Base-by-base conservation (phyloP, 306 rosid species). In the Rosa multiflora region DNA sequence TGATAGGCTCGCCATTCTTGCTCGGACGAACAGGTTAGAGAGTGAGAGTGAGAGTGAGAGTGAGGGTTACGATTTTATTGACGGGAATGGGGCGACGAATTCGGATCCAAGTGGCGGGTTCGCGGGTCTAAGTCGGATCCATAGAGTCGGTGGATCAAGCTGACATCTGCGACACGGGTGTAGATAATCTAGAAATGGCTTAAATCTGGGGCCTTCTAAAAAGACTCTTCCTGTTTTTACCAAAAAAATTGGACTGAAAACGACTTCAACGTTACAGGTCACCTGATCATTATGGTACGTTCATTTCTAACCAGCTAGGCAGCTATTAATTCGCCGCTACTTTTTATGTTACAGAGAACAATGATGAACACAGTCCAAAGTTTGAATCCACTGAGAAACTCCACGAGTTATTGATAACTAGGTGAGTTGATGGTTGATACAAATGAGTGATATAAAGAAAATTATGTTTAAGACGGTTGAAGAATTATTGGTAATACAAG, bases 1-100 rank as follows among this genome's bases (percentile, higher is more conserved):
- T 37, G 85, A 71, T 6, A 76, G 75, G 61, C 46, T 81, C 46
- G 73, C 87, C 87, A 86, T 86, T 83, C 73, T 58, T 61, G 48
- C 51, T 18, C 6, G 15, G 43, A n/a, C 0, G n/a, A 13, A 18
- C 21, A 48, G 4, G 11, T 10, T 6, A 37, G 5, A 67, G 44
- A 20, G 1, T 5, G 39, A 2, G 77, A 58, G 2, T 5, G 40
- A 21, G 44, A 20, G 1, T 5, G 39, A 2, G 77, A 58, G 2
- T 5, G 40, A 21, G 12, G 18, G 21, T 39, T 37, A 4, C 3
- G 56, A 1, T 13, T 47, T 48, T 71, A 23, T 71, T 70, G 6
- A 10, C 51, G 29, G 29, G 48, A 2, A 23, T 39, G 15, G 4
- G 77, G 69, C 69, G 12, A 74, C 32, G 14, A 64, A 18, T 14